Evolutionary conservation across 2,329 filamentous ascomycete genomes (phyloP), one percentile per base, ranked within the genome.

Genomic region (Colletotrichum shisoi): DNA sequence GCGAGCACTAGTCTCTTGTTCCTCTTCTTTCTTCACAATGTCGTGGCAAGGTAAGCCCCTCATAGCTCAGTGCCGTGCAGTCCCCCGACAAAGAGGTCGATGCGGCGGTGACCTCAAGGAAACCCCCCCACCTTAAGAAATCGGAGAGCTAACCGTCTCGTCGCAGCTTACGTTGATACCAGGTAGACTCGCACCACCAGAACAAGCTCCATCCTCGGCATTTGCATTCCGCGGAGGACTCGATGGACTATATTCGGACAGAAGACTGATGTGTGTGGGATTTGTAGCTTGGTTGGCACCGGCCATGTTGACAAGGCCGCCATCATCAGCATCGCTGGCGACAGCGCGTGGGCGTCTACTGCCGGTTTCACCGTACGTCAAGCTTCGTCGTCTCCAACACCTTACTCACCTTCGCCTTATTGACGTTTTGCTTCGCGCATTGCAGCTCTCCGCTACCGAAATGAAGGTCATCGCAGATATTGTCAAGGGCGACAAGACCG

Each of bases 261-360:
- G 21, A 68, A 8, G 27, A 39, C 64, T 68, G 51, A 68, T 56
- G 37, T 61, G 59, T 56, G 37, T 61, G 59, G 42, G 46, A 21
- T 34, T 21, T 70, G 73, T 76, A 96, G 93, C 86, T 88, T 97
- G 74, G 86, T 96, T 76, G 90, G 85, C 81, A 89, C 85, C 74
- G 89, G 89, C 75, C 89, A 94, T 78, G 81, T 96, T 76, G 90
- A 95, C 83, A 90, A 93, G 83, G 93, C 86, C 74, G 91, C 91
- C 76, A 93, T 97, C 78, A 88, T 95, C 84, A 93, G 91, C 80
- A 82, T 81, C 71, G 91, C 91, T 73, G 92, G 93, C 74, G 91
- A 91, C 80, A 93, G 89, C 77, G 85, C 87, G 73, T 96, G 93
- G 92, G 93, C 93, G 69, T 78, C 83, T 48, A 89, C 88, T 34